Conservation (phyloP, 2,329 filamentous ascomycete genomes). For the Verticillium zaregamsianum region DNA sequence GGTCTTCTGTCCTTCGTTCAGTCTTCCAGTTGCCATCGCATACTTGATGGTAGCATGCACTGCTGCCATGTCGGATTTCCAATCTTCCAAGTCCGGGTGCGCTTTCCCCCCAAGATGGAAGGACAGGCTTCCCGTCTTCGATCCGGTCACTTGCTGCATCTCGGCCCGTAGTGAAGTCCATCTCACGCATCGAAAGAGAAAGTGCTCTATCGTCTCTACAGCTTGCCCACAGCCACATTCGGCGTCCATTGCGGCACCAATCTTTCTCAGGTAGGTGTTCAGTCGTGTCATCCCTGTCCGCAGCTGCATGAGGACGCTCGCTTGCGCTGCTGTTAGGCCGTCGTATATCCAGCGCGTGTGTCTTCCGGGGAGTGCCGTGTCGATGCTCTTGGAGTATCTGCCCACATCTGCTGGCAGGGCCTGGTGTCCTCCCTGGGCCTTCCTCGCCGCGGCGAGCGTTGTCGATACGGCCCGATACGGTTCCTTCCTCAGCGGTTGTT, state of each 20-base stretch:
- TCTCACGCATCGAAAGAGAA: constrained; percentile 20
- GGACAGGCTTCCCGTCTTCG: not conserved
- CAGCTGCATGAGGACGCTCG: constrained; percentile 14
- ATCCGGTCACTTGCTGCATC: not conserved
- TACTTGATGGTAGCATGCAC: constrained; percentile 23
- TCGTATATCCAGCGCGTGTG: constrained; percentile 18
- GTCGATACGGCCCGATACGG: too few relatives aligned
- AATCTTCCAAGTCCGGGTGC: constrained; percentile 14
- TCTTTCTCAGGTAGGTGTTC: constrained; percentile 10
- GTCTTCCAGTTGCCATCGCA: constrained; percentile 21
- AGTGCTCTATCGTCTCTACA: constrained; percentile 21
- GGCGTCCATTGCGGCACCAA: constrained; percentile 3
- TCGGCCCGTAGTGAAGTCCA: constrained; percentile 15
- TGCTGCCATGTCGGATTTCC: constrained; percentile 22
- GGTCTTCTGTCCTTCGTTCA: constrained; percentile 4
- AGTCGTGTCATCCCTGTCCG: constrained; percentile 14
- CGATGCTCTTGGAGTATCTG: too few relatives aligned
- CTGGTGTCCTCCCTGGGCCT: too few relatives aligned
- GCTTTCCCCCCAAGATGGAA: not conserved
- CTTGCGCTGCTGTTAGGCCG: constrained; percentile 11
- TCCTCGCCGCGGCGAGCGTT: too few relatives aligned
- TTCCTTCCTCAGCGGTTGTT: too few relatives aligned
- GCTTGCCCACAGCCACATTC: constrained; percentile 9
- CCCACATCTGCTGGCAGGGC: too few relatives aligned
- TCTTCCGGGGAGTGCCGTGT: too few relatives aligned